Evolutionary conservation across 1,139 yeast species (phyloP).

Genomic region (Lodderomyces margitis): DNA sequence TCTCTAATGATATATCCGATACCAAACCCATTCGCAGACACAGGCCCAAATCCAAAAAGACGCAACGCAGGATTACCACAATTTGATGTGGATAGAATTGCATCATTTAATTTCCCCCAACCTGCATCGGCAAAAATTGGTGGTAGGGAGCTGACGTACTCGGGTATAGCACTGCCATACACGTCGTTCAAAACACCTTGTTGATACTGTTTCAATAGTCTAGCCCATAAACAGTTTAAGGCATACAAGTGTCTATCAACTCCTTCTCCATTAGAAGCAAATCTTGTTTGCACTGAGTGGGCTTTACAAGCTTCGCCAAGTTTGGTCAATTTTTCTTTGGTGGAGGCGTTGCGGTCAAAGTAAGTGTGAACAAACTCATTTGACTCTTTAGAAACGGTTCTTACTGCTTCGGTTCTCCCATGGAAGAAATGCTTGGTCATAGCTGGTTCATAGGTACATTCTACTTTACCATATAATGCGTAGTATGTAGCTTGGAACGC

Average conservation of each 20-base stretch:
- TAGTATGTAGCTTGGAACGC: constrained; percentile 91
- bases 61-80: constrained; percentile 85
- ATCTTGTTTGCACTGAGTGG: constrained; percentile 67
- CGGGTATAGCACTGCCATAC: constrained; percentile 12
- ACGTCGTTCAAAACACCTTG: constrained; percentile 16
- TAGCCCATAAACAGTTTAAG: constrained; percentile 82
- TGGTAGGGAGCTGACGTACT: constrained; percentile 21
- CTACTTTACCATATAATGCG: constrained; percentile 88
- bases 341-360: constrained; percentile 64
- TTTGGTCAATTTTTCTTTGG: constrained; percentile 57
- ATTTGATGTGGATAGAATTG: constrained; percentile 43
- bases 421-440: constrained; percentile 87
- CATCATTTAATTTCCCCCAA: constrained; percentile 57
- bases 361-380: constrained; percentile 81
- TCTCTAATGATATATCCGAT: constrained; percentile 87
- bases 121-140: constrained; percentile 72
- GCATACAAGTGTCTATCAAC: constrained; percentile 91
- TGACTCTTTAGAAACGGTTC: constrained; percentile 80
- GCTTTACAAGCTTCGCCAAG: constrained; percentile 67
- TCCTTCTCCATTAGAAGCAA: constrained; percentile 74
- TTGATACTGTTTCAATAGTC: constrained; percentile 48
- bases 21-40: constrained; percentile 86
- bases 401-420: constrained; percentile 89
- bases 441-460: constrained; percentile 93
- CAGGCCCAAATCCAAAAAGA: constrained; percentile 91